Evolutionary conservation across 495 filamentous ascomycete species (phyloP), one percentile per base, ranked within the genome.

Genomic region (Aspergillus heteromorphus): DNA sequence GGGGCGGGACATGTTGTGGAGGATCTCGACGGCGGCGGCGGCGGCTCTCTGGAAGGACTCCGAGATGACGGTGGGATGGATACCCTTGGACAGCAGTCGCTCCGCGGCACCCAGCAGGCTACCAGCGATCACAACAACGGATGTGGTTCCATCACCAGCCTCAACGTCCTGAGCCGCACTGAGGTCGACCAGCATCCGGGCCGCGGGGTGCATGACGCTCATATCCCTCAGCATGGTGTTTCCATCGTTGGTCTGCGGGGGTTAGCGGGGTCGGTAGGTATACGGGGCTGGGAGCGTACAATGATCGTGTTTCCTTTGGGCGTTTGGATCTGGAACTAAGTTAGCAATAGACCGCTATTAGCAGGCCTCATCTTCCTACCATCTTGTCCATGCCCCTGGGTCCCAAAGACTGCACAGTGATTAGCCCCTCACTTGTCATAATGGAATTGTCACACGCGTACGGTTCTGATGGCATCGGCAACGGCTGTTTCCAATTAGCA

Each of bases 191-290:
- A 98, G 84, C 93, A 98, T 98, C 77, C 95, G 93, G 40, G 93
- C 93, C 52, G 93, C 92, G 34, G 93, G 93, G 70, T 98, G 93
- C 90, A 97, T 88, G 48, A 98, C 95, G 60, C 88, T 87, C 93
- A 98, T 97, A 79, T 91, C 89, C 73, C 87, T 93, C 65, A 98
- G 75, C 90, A 97, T 97, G 34, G 93, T 98, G 75, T 93, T 95
- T 70, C 93, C 93, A 73, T 98, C 93, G 76, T 98, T 98, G 61
- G 92, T 97, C 76, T 81, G 61, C 57, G 59, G 64, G 52, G 67
- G 67, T 65, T 55, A 66, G 64, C 56, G 47, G 68, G 54, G 57
- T 54, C 25, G 42, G 42, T 48, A 13, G 36, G 29, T 48, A 27
- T 14, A 43, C 14, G 42, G 34, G 49, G 50, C 45, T 51, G 45